Evolutionary conservation across 352 stramenopile species (phyloP).

Genomic region (Pythium aquatile): DNA sequence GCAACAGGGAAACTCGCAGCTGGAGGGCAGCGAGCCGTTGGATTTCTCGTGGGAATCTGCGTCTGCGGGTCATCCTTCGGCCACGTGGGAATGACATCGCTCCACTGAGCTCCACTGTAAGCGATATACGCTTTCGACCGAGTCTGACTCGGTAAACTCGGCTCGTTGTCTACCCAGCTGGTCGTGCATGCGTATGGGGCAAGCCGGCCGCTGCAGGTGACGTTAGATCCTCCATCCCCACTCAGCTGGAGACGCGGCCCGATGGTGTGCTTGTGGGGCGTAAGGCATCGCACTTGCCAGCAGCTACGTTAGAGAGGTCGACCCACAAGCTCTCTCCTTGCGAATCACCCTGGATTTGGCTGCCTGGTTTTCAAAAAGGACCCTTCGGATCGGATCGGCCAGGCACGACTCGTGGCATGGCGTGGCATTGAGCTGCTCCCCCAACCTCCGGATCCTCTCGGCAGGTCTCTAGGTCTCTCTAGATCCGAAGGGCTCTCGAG

Average conservation of each 20-base stretch:
- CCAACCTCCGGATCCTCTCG: not conserved
- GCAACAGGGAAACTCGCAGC: not conserved
- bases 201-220: not conserved
- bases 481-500: not conserved
- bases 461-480: not conserved
- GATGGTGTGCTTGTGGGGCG: not conserved
- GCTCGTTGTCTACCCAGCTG: not conserved
- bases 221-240: not conserved
- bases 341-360: not conserved
- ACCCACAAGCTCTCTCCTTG: not conserved
- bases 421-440: not conserved
- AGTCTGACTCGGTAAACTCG: not conserved
- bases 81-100: not conserved
- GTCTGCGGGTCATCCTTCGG: not conserved
- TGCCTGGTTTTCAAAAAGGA: conserved; percentile 5
- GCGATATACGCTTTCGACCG: not conserved
- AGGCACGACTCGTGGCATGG: not conserved
- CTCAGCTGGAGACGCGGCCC: not conserved
- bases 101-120: not conserved
- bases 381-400: conserved; percentile 1
- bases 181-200: not conserved
- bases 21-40: not conserved
- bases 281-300: not conserved
- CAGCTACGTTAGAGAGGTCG: not conserved
- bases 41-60: not conserved